Base-by-base conservation (phyloP, 106 monocot species). In the Dendrobium officinale region DNA sequence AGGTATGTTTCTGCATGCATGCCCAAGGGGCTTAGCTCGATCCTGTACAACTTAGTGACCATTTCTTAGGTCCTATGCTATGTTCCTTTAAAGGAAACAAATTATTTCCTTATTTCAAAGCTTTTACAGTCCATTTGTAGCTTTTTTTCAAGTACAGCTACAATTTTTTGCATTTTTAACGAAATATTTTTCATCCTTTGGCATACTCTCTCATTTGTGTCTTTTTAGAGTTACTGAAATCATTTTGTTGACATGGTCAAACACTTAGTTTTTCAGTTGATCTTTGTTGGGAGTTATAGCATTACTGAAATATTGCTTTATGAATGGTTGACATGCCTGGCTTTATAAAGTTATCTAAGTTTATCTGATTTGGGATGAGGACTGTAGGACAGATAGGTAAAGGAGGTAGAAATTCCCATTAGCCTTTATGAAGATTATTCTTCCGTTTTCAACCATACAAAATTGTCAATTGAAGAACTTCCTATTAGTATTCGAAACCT, bases 1-100 rank as follows among this genome's bases (percentile, higher is more conserved):
- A 92, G 86, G 92, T 90, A 84, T 79, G 47, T 82, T 61, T 31
- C 48, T 24, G 75, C 40, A 44, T 55, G 55, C 42, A 48, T 40
- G 68, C 5, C 11, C 24, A 20, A 6, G 15, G 5, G 20, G 20
- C 6, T 48, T 40, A 20, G 7, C 33, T 33, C 13, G 27, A 70
- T 37, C 37, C 70, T 24, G 3, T 70, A 13, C 70, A 70, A 70
- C 4, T 70, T 13, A 31, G 51, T 70, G 33, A 33, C 15, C 33
- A 70, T 37, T 37, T 15, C 15, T 31, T 70, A 6, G 29, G 27
- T 26, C 9, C 68, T 29, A 29, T 31, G 20, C 1, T 61, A 61
- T 61, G 18, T 6, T 20, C 16, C 16, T 20, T 66, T 66, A 24
- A 26, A 24, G 51, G 64, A 66, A 24, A 66, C 26, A 64, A 22